Evolutionary conservation across 495 filamentous ascomycete genomes (phyloP).

Genomic region (Aspergillus saccharolyticus): DNA sequence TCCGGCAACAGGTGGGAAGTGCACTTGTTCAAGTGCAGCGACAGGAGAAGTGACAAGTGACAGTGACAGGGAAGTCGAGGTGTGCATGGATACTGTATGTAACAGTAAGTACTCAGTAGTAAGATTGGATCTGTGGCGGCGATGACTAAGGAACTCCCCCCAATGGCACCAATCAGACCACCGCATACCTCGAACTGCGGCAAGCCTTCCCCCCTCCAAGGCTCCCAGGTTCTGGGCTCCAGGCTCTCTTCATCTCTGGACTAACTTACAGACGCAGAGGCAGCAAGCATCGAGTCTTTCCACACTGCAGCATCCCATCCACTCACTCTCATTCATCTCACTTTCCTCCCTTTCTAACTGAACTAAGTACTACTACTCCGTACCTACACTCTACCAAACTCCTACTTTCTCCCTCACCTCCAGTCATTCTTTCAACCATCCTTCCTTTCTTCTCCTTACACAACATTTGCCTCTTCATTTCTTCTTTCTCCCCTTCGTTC

Average conservation of each 20-base stretch:
- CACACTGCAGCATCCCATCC: too few relatives aligned
- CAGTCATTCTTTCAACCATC: conserved; percentile 12
- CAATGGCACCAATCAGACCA: neutral
- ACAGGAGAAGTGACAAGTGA: neutral
- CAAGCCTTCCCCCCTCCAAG: neutral
- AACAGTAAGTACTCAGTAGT: neutral
- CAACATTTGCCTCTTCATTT: conserved; percentile 1
- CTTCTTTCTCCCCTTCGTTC: neutral
- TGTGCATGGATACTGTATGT: too few relatives aligned
- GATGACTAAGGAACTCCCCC: neutral
- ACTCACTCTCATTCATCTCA: neutral
- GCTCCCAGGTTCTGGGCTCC: too few relatives aligned
- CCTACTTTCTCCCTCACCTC: neutral
- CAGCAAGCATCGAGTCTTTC: too few relatives aligned
- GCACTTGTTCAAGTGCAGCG: neutral
- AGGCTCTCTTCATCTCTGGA: too few relatives aligned
- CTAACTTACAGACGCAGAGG: too few relatives aligned
- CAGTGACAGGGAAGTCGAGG: neutral
- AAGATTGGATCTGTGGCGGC: neutral
- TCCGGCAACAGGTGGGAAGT: neutral
- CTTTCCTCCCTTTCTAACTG: neutral
- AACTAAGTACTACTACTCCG: too few relatives aligned
- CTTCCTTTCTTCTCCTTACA: conserved; percentile 3
- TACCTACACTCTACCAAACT: neutral
- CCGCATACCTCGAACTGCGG: neutral